Base-by-base conservation (phyloP, 176 grass and related monocot species). In the Oryza coarctata region DNA sequence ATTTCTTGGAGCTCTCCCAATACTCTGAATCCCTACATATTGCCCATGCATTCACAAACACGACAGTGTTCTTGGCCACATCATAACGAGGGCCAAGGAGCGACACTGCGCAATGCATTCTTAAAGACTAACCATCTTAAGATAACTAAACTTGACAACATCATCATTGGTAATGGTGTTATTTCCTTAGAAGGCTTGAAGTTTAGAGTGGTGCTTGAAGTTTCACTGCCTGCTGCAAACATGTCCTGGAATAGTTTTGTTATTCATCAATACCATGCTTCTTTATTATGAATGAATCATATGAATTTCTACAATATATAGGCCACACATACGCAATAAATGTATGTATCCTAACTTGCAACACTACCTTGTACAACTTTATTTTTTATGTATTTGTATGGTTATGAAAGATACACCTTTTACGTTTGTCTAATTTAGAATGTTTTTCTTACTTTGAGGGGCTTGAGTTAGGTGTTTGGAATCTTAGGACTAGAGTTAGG, bases 111-210 rank as follows among this genome's bases (percentile, higher is more conserved):
- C 13, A 22, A 44, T 75, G 82, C 71, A 84, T 10, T 63, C 82
- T 22, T 0, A 84, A 43, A 0, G 31, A 31, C 20, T 75, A n/a
- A 68, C 71, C 0, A 75, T 1, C 71, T 75, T 75, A 0, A 83
- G 43, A 25, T 83, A 83, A 40, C 22, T 67, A 2, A 75, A n/a
- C 6, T 33, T 71, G 1, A 4, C 31, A 23, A 75, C 3, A 32
- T 83, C 81, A 0, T 76, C 82, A 43, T 84, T 44, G 1, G 43
- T 83, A 40, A 83, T 38, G 0, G 0, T 55, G n/a, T 10, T 39
- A 31, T 75, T 84, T 17, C 71, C 82, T 9, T 75, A 17, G 23
- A 75, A 67, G 8, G 71, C 71, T 22, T 67, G n/a, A 71, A 83
- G 31, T 12, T 83, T 63, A 83, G 23, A 2, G 30, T 45, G 0